Evolutionary conservation across 352 stramenopile genomes (phyloP).

Genomic region (Globisporangium takayamanum): DNA sequence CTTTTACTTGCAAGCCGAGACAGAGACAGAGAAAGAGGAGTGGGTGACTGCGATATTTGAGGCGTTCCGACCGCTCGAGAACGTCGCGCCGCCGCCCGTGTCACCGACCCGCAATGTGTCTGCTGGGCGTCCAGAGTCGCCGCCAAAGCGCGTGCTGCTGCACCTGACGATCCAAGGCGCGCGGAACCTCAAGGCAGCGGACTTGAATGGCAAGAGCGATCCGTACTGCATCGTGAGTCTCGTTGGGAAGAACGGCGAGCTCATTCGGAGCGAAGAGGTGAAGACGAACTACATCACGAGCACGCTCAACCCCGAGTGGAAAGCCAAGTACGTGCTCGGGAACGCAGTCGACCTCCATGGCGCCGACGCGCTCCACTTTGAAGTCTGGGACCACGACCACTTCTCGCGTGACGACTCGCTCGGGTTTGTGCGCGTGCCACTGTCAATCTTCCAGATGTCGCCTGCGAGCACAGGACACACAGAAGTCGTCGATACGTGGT

Average conservation of each 20-base stretch:
- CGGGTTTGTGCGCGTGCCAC: slow-evolving; percentile 45
- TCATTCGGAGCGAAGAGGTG: slow-evolving; percentile 48
- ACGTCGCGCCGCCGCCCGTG: slow-evolving; percentile 15
- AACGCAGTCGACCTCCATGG: slow-evolving; percentile 41
- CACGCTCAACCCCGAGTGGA: slow-evolving; percentile 54
- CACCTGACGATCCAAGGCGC: slow-evolving; percentile 48
- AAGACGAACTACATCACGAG: slow-evolving; percentile 44
- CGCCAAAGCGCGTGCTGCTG: slow-evolving; percentile 33
- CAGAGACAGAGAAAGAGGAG: slow-evolving; percentile 51
- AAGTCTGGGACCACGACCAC: slow-evolving; percentile 57
- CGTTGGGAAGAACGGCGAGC: slow-evolving; percentile 46
- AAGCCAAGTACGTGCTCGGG: slow-evolving; percentile 37
- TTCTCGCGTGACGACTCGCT: slow-evolving; percentile 45
- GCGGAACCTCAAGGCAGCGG: slow-evolving; percentile 37
- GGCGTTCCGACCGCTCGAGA: slow-evolving; percentile 32
- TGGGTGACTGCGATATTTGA: slow-evolving; percentile 58
- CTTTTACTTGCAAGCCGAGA: slow-evolving; percentile 62
- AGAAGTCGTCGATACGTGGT: slow-evolving; percentile 59
- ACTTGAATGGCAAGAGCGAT: slow-evolving; percentile 65
- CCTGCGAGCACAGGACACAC: slow-evolving; percentile 50
- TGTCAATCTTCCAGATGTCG: slow-evolving; percentile 61
- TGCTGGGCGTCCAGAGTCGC: slow-evolving; percentile 6
- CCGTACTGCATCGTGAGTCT: slow-evolving; percentile 65
- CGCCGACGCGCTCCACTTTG: slow-evolving; percentile 53
- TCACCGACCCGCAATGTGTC: slow-evolving; percentile 4